These are phyloP conservation scores for Aspergillus bertholletiae DNA, from an alignment of 495 filamentous ascomycete genomes.

Conservation along the genomic window DNA sequence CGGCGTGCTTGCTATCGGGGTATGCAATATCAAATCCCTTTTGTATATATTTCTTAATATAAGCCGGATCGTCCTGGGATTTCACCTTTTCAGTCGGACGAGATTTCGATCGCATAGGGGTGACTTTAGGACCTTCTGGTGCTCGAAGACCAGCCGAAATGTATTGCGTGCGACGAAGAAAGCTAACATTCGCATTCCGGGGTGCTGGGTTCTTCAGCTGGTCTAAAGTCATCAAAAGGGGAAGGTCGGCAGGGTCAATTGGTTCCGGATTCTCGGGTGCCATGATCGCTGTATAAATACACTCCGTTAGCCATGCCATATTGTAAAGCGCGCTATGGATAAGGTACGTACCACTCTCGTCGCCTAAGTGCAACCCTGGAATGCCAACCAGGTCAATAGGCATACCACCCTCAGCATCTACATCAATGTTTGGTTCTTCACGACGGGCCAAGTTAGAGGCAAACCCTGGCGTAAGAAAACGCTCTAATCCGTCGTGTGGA, in stretches of 20 bases:
- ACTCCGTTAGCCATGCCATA: slow-evolving; percentile 10
- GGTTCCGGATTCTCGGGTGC: slow-evolving; percentile 63
- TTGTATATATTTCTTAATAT: slow-evolving; percentile 75
- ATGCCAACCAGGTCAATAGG: slow-evolving; percentile 92
- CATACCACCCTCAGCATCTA: slow-evolving; percentile 97
- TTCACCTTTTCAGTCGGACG: slow-evolving; percentile 43
- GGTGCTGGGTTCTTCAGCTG: slow-evolving; percentile 78
- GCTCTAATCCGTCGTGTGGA: slow-evolving; percentile 81
- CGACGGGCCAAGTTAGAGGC: slow-evolving; percentile 82
- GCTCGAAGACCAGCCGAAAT: slow-evolving; percentile 67
- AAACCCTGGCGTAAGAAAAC: slow-evolving; percentile 85
- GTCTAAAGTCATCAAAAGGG: slow-evolving; percentile 73
- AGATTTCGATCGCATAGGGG: slow-evolving; percentile 37
- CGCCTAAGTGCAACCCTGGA: slow-evolving; percentile 89
- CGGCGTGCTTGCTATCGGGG: slow-evolving; percentile 57
- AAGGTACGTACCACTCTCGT: slow-evolving; percentile 79
- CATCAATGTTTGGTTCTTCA: slow-evolving; percentile 93
- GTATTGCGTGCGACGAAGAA: slow-evolving; percentile 94
- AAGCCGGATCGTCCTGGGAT: slow-evolving; percentile 70
- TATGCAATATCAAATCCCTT: slow-evolving; percentile 85
- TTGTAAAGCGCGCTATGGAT: neutral
- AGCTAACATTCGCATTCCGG: slow-evolving; percentile 69
- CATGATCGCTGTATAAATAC: slow-evolving; percentile 63
- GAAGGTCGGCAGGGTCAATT: slow-evolving; percentile 76
- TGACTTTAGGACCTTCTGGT: slow-evolving; percentile 33